Evolutionary conservation across 352 stramenopile species (phyloP).

Genomic region (Albugo laibachii): DNA sequence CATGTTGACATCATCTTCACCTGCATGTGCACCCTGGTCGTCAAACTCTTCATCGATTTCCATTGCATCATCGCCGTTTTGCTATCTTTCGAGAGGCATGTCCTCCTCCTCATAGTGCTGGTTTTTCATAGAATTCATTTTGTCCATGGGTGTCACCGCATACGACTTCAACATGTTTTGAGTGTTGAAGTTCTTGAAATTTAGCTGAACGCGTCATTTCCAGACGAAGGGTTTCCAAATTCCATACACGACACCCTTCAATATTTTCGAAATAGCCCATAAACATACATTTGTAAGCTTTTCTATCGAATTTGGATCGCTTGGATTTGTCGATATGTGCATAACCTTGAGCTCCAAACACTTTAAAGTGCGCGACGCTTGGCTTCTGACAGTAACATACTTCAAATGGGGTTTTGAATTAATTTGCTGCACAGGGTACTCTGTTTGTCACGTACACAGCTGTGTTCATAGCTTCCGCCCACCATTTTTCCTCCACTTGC

Average conservation of each 20-base stretch:
- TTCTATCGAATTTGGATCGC: constrained; percentile 7
- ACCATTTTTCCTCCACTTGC: background rate
- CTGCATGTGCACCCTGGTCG: background rate
- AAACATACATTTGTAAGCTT: constrained; percentile 11
- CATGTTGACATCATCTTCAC: background rate
- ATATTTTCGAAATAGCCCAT: constrained; percentile 8
- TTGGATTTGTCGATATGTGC: constrained; percentile 6
- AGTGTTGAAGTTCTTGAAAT: background rate
- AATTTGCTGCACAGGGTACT: no score
- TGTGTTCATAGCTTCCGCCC: no score
- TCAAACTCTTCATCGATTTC: background rate
- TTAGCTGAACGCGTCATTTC: background rate
- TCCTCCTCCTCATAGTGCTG: background rate
- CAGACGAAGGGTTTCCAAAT: background rate
- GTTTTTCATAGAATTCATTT: no score
- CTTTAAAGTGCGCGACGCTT: background rate
- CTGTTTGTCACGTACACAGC: no score
- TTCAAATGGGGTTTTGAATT: background rate
- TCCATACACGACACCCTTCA: constrained; percentile 8
- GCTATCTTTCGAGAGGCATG: background rate
- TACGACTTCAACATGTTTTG: background rate
- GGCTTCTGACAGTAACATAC: no score
- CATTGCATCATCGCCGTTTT: background rate
- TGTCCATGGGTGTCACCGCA: background rate
- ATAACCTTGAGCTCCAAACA: constrained; percentile 6